Conservation (phyloP, 208 protist species). For the Acanthamoeba quina region DNA sequence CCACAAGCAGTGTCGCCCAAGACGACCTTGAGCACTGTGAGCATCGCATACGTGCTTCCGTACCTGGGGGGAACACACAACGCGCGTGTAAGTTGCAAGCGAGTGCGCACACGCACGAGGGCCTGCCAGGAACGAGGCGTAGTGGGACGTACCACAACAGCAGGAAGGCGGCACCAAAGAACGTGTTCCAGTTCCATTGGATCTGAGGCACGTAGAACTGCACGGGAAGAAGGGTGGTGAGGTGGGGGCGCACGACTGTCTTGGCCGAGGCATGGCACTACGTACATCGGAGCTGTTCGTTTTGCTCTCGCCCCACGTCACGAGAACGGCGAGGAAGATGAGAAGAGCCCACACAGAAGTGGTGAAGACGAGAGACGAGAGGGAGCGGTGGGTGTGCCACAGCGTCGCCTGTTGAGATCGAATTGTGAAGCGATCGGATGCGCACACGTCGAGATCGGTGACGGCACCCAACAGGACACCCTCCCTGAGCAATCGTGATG, state of each 20-base stretch:
- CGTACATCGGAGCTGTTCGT: neutral
- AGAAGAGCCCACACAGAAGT: slow-evolving; percentile 4
- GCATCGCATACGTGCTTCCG: slow-evolving; percentile 12
- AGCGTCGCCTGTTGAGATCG: neutral
- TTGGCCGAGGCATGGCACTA: neutral
- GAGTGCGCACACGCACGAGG: too few relatives aligned
- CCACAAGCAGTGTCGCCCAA: slow-evolving; percentile 40
- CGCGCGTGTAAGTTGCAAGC: neutral
- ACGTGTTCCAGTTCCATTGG: slow-evolving; percentile 62
- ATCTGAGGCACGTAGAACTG: slow-evolving; percentile 39
- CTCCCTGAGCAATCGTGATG: neutral
- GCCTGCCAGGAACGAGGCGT: neutral
- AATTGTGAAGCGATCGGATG: slow-evolving; percentile 32
- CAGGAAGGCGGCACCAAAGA: slow-evolving; percentile 4
- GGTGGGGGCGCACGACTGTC: neutral
- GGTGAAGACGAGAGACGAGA: slow-evolving; percentile 23
- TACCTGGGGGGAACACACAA: slow-evolving; percentile 16
- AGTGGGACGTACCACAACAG: neutral
- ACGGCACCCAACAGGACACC: neutral
- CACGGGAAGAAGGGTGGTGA: neutral
- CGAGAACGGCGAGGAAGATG: slow-evolving; percentile 45
- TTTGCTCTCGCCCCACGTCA: neutral
- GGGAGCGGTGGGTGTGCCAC: slow-evolving; percentile 43
- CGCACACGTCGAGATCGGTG: slow-evolving; percentile 7
- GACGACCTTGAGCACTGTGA: neutral